Evolutionary conservation across 2,329 filamentous ascomycete genomes (phyloP).

Genomic region (Aspergillus sojae): DNA sequence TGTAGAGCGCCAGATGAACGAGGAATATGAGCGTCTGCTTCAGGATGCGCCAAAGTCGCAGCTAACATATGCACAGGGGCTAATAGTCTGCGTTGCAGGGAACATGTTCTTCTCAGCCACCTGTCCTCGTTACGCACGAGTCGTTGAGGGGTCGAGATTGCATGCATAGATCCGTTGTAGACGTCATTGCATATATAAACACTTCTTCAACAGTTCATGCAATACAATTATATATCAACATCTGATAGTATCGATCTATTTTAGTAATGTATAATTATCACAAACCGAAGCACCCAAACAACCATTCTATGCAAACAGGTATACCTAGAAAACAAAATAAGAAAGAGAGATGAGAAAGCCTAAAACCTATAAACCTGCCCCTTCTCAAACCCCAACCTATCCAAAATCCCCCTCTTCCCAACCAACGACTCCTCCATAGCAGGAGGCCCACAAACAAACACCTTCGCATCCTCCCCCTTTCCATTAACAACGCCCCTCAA

Average conservation of each 20-base stretch:
- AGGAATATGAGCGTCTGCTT: constrained; percentile 11
- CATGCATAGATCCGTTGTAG: not conserved
- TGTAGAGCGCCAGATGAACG: constrained; percentile 14
- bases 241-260: no score
- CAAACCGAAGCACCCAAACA: not conserved
- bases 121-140: constrained; percentile 12
- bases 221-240: not conserved
- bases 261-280: not conserved
- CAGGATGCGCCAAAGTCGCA: not conserved
- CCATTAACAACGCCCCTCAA: constrained; percentile 54
- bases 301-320: not conserved
- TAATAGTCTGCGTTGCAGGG: constrained; percentile 14
- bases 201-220: accelerated
- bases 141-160: constrained; percentile 13
- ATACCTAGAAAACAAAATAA: not conserved
- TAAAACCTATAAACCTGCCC: not conserved
- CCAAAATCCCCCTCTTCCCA: constrained; percentile 19
- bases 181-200: not conserved
- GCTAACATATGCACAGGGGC: constrained; percentile 9
- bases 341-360: not conserved
- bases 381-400: not conserved
- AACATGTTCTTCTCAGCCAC: constrained; percentile 23
- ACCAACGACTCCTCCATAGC: constrained; percentile 60
- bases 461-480: constrained; percentile 53
- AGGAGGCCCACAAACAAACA: constrained; percentile 71